These are phyloP conservation scores for Parietaria judaica DNA, from an alignment of 306 rosid species.

Conservation along the genomic window DNA sequence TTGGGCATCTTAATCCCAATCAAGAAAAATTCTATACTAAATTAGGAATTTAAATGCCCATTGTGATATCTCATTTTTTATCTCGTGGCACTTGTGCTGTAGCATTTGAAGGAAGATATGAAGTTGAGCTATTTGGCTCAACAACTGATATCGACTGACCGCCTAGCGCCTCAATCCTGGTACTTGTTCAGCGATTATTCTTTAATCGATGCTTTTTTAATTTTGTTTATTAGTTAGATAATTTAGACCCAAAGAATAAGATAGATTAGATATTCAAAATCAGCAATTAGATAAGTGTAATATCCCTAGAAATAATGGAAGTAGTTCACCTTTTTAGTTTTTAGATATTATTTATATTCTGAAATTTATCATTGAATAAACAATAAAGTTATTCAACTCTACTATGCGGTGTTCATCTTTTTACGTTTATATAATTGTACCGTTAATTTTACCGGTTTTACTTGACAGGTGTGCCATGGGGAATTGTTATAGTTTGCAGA, in stretches of 20 bases:
- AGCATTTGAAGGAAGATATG: conserved; percentile 99
- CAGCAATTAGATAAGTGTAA: too few relatives aligned
- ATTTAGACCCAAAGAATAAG: too few relatives aligned
- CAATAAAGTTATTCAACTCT: too few relatives aligned
- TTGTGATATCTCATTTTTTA: neutral
- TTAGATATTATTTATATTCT: too few relatives aligned
- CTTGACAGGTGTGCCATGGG: conserved; percentile 60
- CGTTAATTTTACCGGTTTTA: neutral
- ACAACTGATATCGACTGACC: conserved; percentile 83
- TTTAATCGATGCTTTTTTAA: neutral
- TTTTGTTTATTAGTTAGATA: neutral
- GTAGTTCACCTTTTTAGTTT: too few relatives aligned
- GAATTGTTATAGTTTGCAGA: conserved; percentile 59
- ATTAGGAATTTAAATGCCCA: neutral
- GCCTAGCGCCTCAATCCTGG: conserved; percentile 97
- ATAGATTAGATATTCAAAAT: too few relatives aligned
- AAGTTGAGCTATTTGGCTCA: conserved; percentile 90
- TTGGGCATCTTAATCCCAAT: neutral
- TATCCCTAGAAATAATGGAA: too few relatives aligned
- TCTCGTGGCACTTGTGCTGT: conserved; percentile 27
- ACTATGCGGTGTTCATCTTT: neutral
- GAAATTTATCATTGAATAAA: too few relatives aligned
- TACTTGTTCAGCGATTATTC: conserved; percentile 23
- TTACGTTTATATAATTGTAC: neutral
- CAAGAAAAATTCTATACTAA: neutral